Conservation (phyloP, 148 eudicot species). For the Cornus suecica region DNA sequence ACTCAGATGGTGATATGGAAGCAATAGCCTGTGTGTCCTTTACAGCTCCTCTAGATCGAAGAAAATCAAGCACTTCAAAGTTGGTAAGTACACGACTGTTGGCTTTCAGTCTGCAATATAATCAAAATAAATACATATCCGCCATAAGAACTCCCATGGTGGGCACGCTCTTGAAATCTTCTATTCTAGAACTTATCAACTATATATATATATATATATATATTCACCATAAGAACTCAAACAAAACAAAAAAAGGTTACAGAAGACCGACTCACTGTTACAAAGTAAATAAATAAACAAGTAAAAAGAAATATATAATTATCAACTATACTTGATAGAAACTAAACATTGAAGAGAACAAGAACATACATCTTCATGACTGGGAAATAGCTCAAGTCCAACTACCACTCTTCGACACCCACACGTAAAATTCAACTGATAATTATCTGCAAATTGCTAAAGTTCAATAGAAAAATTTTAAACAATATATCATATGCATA, state of each 20-base stretch:
- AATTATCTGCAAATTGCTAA: not conserved
- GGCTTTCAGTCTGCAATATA: constrained; percentile 27
- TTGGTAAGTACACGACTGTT: constrained; percentile 43
- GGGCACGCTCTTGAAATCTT: too few species aligned
- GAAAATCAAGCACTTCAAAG: constrained; percentile 49
- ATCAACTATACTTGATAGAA: not conserved
- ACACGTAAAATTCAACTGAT: not conserved
- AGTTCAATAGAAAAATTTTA: too few species aligned
- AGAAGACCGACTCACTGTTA: not conserved
- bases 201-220: too few species aligned
- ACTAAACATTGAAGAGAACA: not conserved
- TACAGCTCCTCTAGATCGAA: constrained; percentile 52
- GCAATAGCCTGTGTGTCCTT: constrained; percentile 45
- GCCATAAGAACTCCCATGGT: not conserved
- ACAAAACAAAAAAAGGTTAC: not conserved
- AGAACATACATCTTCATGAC: not conserved
- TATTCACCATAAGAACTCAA: not conserved
- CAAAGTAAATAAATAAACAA: not conserved
- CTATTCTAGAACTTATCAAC: too few species aligned
- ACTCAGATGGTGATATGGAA: constrained; percentile 50
- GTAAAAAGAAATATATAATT: not conserved
- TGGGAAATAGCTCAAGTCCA: not conserved
- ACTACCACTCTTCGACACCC: not conserved
- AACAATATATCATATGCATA: too few species aligned
- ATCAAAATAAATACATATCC: not conserved